Base-by-base conservation (phyloP, 192 early-diverging fungal genomes). In the Cladochytrium replicatum region DNA sequence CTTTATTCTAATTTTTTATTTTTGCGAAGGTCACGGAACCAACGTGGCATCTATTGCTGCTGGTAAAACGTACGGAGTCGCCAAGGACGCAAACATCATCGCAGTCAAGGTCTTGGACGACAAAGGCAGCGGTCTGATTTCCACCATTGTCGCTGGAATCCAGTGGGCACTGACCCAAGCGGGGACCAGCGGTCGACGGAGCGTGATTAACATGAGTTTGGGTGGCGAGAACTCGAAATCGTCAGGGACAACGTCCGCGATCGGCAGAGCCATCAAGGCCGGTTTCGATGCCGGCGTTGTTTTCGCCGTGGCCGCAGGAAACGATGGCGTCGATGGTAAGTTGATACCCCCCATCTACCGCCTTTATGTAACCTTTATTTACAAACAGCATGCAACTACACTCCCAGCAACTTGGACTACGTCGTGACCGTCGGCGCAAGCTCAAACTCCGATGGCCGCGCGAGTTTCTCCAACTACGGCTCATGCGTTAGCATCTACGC, bases 281-380 rank as follows among this genome's bases (percentile, higher is more conserved):
- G 68, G 47, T 6, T 47, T 63, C 15, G 53, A 6, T 4, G 28
- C 39, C 30, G 65, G 65, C 6, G 68, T 83, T 45, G 63, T 65
- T 7, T 43, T 85, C 43, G 63, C 80, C 32, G 80, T 74, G 13
- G 80, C 81, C 22, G 82, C 82, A 2, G 82, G 82, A 26, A 85
- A 85, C 47, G 45, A 61, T 8, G 54, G 50, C 9, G 58, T 47
- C 13, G 60, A 70, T 61, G 74, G 60, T 43, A 19, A 46, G 45
- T 46, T 24, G 11, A 11, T 24, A 21, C 32, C 7, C 24, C n/a
- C n/a, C n/a, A n/a, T n/a, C n/a, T n/a, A n/a, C n/a, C n/a, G n/a
- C n/a, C n/a, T n/a, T n/a, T n/a, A n/a, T n/a, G n/a, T n/a, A n/a
- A n/a, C n/a, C n/a, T n/a, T n/a, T n/a, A n/a, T n/a, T n/a, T n/a